Conservation (phyloP, 768 basidiomycete species). For the Leccinum subgranulosum region DNA sequence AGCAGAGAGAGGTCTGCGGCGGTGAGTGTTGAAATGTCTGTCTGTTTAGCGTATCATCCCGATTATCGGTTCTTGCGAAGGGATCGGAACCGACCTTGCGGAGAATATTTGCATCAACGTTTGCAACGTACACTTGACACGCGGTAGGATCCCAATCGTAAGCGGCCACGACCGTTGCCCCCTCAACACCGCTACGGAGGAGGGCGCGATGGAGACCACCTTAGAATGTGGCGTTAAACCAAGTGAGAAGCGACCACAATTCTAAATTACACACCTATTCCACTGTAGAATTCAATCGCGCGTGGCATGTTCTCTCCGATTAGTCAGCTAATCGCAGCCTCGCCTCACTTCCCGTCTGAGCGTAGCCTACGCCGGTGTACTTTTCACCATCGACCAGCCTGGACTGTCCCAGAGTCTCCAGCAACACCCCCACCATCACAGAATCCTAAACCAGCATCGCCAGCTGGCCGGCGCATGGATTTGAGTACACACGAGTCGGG, state of each 20-base stretch:
- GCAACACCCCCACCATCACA: neutral
- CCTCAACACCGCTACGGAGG: constrained; percentile 44
- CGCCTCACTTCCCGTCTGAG: constrained; percentile 9
- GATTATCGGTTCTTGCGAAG: neutral
- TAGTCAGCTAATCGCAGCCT: constrained; percentile 23
- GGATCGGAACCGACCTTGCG: constrained; percentile 28
- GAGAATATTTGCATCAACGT: constrained; percentile 48
- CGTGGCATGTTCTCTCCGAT: constrained; percentile 3
- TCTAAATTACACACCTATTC: constrained; percentile 53
- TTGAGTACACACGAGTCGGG: neutral
- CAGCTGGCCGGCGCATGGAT: constrained; percentile 8
- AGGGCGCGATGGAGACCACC: constrained; percentile 76
- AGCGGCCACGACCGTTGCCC: constrained; percentile 52
- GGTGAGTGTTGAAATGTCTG: constrained; percentile 60
- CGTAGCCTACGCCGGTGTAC: too few species aligned
- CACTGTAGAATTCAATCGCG: constrained; percentile 71
- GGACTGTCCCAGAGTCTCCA: too few species aligned
- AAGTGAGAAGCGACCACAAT: neutral
- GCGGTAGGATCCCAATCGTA: constrained; percentile 83
- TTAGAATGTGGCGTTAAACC: constrained; percentile 24
- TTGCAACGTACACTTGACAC: constrained; percentile 64
- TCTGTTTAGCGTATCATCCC: constrained; percentile 31
- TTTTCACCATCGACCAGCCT: constrained; percentile 9
- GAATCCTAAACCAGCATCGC: neutral
- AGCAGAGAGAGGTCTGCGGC: constrained; percentile 43